A percentile compares a stretch with the other conserved stretches of the same genome.
These are phyloP conservation scores for Talaromyces sp. DNA, from an alignment of 2,329 filamentous ascomycete genomes.

Conservation along the genomic window DNA sequence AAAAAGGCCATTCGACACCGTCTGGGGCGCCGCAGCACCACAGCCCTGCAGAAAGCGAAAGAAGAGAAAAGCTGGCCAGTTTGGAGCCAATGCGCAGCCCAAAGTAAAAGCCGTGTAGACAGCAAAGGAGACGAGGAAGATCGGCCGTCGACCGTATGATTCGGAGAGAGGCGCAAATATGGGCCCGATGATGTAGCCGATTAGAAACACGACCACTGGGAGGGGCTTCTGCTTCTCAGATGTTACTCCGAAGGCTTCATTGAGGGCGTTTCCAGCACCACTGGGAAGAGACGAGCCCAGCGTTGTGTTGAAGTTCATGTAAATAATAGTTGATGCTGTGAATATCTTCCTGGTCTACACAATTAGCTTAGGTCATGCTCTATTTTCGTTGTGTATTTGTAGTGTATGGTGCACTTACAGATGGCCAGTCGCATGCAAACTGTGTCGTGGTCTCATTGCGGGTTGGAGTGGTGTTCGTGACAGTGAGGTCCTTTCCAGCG, in stretches of 20 bases:
- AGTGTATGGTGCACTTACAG: not conserved
- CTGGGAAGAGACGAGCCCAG: conserved; percentile 22
- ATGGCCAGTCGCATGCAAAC: not conserved
- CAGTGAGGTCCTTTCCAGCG: not conserved
- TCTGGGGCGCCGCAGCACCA: conserved; percentile 28
- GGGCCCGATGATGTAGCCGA: conserved; percentile 25
- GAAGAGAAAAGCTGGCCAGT: conserved; percentile 26
- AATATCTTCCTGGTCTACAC: conserved; percentile 1
- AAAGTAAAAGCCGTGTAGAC: conserved; percentile 28
- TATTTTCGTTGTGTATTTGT: not conserved
- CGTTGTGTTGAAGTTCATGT: conserved; percentile 18
- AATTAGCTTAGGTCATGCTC: not conserved
- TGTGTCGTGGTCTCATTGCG: not conserved
- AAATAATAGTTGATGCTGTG: not conserved
- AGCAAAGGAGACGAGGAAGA: conserved; percentile 44
- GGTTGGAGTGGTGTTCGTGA: not conserved
- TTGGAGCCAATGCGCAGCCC: conserved; percentile 32
- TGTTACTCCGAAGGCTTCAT: conserved; percentile 7
- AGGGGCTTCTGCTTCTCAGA: conserved; percentile 17
- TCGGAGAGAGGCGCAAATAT: conserved; percentile 32
- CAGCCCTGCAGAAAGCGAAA: conserved; percentile 35
- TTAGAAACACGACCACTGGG: conserved; percentile 20
- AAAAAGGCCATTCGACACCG: conserved; percentile 33
- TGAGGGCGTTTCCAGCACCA: conserved; percentile 14
- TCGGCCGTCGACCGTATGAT: conserved; percentile 24